Percentiles rank a stretch among this genome's conserved stretches.
These are phyloP conservation scores for Sporothrix sp. DNA, from an alignment of 2,329 filamentous ascomycete species.

Conservation along the genomic window DNA sequence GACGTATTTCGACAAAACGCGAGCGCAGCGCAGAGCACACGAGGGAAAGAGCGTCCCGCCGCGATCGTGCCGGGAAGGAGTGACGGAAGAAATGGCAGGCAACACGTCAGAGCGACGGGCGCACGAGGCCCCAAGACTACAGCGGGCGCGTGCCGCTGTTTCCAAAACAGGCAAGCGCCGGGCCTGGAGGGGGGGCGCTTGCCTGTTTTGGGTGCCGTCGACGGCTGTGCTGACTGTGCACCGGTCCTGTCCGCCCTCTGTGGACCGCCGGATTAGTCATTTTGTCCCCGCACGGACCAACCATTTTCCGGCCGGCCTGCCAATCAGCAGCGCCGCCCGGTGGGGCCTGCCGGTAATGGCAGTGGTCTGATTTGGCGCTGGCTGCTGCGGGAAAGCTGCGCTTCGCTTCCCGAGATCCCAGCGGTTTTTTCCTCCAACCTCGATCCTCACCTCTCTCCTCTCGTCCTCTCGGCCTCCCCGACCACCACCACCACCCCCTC, in stretches of 20 bases:
- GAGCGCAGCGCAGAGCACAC: no score
- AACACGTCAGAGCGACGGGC: conserved; percentile 1
- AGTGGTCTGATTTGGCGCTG: conserved; percentile 16
- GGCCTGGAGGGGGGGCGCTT: no score
- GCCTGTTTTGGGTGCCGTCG: no score
- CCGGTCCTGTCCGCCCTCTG: no score
- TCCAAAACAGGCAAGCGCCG: conserved; percentile 9
- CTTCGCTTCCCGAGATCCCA: conserved; percentile 15
- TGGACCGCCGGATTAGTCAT: no score
- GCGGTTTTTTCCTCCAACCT: conserved; percentile 4
- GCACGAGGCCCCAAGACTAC: neutral
- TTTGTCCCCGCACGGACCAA: neutral
- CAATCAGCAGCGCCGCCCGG: neutral
- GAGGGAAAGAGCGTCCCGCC: no score
- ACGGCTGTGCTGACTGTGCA: no score
- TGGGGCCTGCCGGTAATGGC: conserved; percentile 1
- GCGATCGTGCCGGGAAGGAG: neutral
- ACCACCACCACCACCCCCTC: neutral
- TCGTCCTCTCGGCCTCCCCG: conserved; percentile 1
- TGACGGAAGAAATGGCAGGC: neutral
- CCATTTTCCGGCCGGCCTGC: neutral
- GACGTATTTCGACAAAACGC: no score
- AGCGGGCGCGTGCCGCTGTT: neutral
- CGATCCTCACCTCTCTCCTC: neutral
- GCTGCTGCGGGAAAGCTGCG: conserved; percentile 17